Evolutionary conservation across 2,329 filamentous ascomycete species (phyloP), one percentile per base, ranked within the genome.

Genomic region (Fusarium sp.): DNA sequence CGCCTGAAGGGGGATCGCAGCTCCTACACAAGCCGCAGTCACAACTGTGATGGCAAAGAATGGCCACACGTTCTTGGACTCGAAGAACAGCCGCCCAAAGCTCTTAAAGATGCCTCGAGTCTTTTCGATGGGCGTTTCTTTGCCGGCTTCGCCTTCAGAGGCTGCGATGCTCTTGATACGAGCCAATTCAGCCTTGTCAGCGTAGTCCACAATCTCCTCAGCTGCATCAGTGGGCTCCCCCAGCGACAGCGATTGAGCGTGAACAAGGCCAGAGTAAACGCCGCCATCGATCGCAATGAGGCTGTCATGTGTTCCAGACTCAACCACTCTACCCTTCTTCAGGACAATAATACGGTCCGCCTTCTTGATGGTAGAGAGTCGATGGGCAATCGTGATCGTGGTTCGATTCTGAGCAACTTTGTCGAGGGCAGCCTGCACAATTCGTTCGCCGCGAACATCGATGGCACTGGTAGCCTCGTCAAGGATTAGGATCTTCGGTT

Each of bases 321-420:
- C 94, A 10, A 92, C 87, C 0, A 95, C 89, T 62, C 87, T 83
- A 2, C 95, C 95, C 75, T 92, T 89, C 58, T 92, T 88, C 63
- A 97, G 82, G 1, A 97, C 94, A 9, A 95, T 85, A 63, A 97
- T 97, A 40, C 91, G 90, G 78, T 97, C 92, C 4, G 94, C 94
- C 72, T 93, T 90, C 80, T 91, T 92, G 77, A 95, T 93, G 0
- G 93, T 95, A 0, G 92, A 93, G 4, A 95, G 85, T 4, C 93
- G 87, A 81, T 95, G 92, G 1, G 94, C 93, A 73, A 95, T 93
- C 22, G 92, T 90, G 68, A 95, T 91, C 0, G 92, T 94, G 1
- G 92, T 94, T 14, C 92, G 86, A 63, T 89, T 87, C 67, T 87
- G 81, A 0, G 91, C 91, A 4, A 93, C 87, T 40, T 87, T 85